Percentiles rank a stretch among this genome's conserved stretches.
Evolutionary conservation across 306 rosid species (phyloP).

Genomic region (Fagus crenata): DNA sequence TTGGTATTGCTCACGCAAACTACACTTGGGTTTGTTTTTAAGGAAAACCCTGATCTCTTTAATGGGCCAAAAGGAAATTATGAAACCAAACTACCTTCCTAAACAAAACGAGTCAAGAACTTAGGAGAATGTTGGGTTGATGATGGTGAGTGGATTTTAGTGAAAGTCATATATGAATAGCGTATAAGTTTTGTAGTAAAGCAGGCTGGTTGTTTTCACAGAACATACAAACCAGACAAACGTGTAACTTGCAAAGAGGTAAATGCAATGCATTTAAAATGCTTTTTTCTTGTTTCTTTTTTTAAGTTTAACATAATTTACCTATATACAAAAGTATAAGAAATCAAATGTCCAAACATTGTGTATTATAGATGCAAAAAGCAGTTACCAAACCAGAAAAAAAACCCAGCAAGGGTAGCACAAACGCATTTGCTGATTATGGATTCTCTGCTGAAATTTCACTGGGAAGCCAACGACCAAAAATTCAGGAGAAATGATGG

Average conservation of each 20-base stretch:
- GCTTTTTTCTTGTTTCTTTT: no score
- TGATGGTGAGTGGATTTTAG: no score
- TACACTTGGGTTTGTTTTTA: not conserved
- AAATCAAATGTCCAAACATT: not conserved
- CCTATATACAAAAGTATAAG: conserved; percentile 7
- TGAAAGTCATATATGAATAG: no score
- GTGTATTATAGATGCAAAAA: conserved; percentile 1
- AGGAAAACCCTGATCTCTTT: no score
- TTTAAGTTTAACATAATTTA: no score
- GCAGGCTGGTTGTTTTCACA: no score
- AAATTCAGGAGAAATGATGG: conserved; percentile 48
- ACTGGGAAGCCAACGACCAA: conserved; percentile 44
- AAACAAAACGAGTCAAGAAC: no score
- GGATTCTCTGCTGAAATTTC: not conserved
- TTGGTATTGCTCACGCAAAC: not conserved
- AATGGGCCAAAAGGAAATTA: no score
- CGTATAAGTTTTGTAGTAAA: no score
- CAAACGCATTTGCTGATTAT: not conserved
- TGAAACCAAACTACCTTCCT: no score
- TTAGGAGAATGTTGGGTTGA: no score
- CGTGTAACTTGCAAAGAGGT: not conserved
- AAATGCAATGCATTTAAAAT: not conserved
- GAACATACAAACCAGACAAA: no score
- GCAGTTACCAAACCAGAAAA: not conserved
- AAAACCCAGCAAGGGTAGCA: not conserved